phyloP scores from a whole-genome alignment of 2,329 filamentous ascomycete genomes.

The Epichloe scottii region DNA sequence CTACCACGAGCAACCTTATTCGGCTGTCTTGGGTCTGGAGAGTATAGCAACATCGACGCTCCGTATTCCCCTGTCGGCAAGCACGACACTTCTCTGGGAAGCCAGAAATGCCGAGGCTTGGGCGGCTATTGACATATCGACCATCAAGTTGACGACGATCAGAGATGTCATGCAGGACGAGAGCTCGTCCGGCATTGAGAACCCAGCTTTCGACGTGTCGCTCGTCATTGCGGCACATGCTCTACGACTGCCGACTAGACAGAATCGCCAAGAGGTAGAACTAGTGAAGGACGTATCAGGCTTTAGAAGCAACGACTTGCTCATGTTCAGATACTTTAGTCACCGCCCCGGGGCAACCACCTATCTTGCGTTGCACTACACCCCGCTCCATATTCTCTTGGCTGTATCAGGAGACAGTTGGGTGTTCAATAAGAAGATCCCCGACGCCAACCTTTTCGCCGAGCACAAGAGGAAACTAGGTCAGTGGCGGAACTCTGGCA shows the following conservation, averaged over 20 bases:
- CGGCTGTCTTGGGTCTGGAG: conserved; percentile 22
- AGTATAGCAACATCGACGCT: conserved; percentile 22
- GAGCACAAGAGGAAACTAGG: conserved; percentile 35
- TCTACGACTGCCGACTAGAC: conserved; percentile 25
- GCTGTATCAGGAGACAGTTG: conserved; percentile 46
- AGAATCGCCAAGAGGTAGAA: conserved; percentile 15
- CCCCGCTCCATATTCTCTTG: conserved; percentile 44
- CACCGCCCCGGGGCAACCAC: conserved; percentile 34
- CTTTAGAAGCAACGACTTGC: conserved; percentile 13
- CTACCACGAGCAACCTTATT: conserved; percentile 38
- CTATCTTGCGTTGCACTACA: conserved; percentile 44
- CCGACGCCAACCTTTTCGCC: conserved; percentile 28
- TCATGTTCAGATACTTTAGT: conserved; percentile 30
- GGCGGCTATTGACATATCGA: conserved; percentile 23
- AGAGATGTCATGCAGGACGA: conserved; percentile 19
- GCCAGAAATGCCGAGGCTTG: conserved; percentile 33
- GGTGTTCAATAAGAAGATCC: conserved; percentile 43
- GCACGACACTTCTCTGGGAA: conserved; percentile 36
- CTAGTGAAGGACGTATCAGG: conserved; percentile 12
- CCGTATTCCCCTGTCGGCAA: conserved; percentile 33
- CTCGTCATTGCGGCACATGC: conserved; percentile 28
- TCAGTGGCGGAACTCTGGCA: conserved; percentile 31
- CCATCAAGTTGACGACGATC: conserved; percentile 14
- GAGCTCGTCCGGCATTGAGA: conserved; percentile 22
- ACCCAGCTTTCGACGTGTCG: conserved; percentile 26